phyloP scores from a whole-genome alignment of 2,329 filamentous ascomycete genomes.

The Aspergillus neoniger region DNA sequence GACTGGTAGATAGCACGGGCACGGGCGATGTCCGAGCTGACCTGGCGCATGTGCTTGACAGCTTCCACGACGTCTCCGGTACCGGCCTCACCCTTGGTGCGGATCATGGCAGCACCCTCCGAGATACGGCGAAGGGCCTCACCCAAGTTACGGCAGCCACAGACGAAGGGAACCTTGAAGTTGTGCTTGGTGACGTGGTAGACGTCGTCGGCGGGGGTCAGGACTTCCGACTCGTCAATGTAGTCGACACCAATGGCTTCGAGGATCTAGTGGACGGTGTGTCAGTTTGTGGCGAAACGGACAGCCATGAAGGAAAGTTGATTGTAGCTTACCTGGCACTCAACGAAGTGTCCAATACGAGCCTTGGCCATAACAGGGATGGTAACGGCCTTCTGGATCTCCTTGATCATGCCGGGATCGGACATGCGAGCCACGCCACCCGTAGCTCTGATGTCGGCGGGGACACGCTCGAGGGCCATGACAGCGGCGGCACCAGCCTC shows the following conservation, averaged over 20 bases:
- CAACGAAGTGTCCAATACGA: constrained; percentile 94
- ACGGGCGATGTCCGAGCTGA: constrained; percentile 76
- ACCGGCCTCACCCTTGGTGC: constrained; percentile 96
- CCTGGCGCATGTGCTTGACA: constrained; percentile 90
- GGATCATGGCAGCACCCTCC: constrained; percentile 97
- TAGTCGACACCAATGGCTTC: constrained; percentile 95
- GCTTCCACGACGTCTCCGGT: constrained; percentile 97
- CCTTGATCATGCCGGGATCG: constrained; percentile 89
- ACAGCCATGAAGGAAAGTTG: not conserved
- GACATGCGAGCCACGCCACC: constrained; percentile 97
- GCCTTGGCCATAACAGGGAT: constrained; percentile 99
- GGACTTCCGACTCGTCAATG: constrained; percentile 96
- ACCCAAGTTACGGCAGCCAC: constrained; percentile 90
- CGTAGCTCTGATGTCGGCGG: constrained; percentile 88
- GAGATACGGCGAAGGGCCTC: constrained; percentile 88
- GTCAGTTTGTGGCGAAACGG: not conserved
- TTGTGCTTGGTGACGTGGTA: constrained; percentile 88
- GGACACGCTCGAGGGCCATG: constrained; percentile 97
- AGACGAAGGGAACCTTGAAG: constrained; percentile 89
- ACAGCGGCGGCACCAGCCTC: constrained; percentile 94
- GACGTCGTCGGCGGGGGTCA: constrained; percentile 87
- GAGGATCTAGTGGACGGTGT: constrained; percentile 67
- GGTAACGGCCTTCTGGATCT: constrained; percentile 91
- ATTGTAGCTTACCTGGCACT: constrained; percentile 69
- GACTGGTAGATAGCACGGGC: constrained; percentile 59